Conservation (phyloP, 2,329 filamentous ascomycete species). For the Sordariomycetes sp. region DNA sequence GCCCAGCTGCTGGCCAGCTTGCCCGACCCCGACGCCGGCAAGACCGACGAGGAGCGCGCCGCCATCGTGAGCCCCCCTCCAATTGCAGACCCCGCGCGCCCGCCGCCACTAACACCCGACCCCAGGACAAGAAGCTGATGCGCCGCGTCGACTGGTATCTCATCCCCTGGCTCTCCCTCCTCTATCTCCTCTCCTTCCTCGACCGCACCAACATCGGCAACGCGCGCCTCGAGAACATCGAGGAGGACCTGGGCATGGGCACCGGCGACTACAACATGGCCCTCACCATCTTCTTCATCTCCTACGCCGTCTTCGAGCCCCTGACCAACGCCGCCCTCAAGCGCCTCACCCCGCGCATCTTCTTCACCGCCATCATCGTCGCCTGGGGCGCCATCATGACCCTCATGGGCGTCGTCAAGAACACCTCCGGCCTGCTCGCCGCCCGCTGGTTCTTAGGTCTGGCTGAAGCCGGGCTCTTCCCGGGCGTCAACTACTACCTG, state of each 20-base stretch:
- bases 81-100: too few species aligned
- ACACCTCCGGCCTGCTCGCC: conserved; percentile 55
- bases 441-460: conserved; percentile 63
- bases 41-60: conserved; percentile 49
- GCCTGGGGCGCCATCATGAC: conserved; percentile 60
- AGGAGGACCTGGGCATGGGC: conserved; percentile 32
- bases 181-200: conserved; percentile 62
- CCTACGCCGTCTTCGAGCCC: conserved; percentile 70
- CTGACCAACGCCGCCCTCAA: conserved; percentile 76
- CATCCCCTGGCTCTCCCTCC: conserved; percentile 57
- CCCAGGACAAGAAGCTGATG: conserved; percentile 49
- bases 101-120: background rate
- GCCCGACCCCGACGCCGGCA: conserved; percentile 39
- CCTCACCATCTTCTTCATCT: conserved; percentile 57
- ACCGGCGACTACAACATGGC: conserved; percentile 45
- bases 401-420: conserved; percentile 55
- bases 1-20: conserved; percentile 16
- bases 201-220: conserved; percentile 24
- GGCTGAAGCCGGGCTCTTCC: conserved; percentile 68
- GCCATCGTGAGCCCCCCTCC: conserved; percentile 47
- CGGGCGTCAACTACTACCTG: conserved; percentile 69
- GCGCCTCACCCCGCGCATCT: conserved; percentile 33
- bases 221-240: conserved; percentile 19
- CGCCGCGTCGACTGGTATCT: conserved; percentile 51
- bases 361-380: conserved; percentile 16